phyloP scores from a whole-genome alignment of 257 asterid species.

The Solanum sejunctum region DNA sequence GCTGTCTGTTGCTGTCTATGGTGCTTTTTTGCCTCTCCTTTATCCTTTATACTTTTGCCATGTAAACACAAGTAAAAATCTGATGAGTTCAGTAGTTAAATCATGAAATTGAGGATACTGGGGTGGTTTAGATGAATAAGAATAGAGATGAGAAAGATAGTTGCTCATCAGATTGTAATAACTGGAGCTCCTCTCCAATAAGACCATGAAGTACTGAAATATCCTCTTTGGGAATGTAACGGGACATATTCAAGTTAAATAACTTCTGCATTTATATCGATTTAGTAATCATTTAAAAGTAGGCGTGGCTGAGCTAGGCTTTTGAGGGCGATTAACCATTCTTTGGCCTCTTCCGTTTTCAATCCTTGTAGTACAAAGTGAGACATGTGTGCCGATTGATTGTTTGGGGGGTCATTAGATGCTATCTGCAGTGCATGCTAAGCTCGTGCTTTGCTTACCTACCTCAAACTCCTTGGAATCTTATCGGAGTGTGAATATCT shows the following conservation, averaged over 20 bases:
- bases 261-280: not conserved
- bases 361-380: not conserved
- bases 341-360: not conserved
- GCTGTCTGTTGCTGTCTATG: not conserved
- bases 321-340: not conserved
- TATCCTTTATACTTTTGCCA: not conserved
- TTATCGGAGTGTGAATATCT: not conserved
- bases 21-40: not conserved
- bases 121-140: not conserved
- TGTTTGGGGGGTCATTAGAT: not conserved
- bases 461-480: not conserved
- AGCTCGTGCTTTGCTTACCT: not conserved
- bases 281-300: not conserved
- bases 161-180: not conserved
- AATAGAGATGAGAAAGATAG: not conserved
- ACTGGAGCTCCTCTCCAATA: not conserved
- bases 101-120: not conserved
- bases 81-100: not conserved
- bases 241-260: not conserved
- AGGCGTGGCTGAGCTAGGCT: not conserved
- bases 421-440: not conserved
- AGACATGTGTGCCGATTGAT: not conserved
- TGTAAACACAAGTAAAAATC: not conserved
- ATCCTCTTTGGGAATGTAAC: not conserved
- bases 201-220: not conserved